A percentile compares a stretch with the other conserved stretches of the same genome.
Evolutionary conservation across 2,329 filamentous ascomycete genomes (phyloP).

Genomic region (Nemania sp.): DNA sequence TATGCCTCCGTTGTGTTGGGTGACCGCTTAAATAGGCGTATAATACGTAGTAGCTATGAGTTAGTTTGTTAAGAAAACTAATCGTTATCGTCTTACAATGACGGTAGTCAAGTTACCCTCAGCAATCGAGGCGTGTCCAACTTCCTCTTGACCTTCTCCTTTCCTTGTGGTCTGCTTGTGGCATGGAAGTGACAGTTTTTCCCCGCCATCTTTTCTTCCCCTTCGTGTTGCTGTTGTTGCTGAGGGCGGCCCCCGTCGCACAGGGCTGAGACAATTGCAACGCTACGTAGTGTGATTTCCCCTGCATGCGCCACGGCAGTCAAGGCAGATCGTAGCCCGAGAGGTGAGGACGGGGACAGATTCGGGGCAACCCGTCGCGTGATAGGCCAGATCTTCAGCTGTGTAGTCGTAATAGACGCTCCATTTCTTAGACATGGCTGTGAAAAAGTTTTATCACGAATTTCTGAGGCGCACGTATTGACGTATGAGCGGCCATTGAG

Average conservation of each 20-base stretch:
- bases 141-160: too few species aligned
- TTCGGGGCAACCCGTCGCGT: not conserved
- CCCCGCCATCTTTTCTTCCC: not conserved
- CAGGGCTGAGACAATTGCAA: constrained; percentile 40
- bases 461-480: not conserved
- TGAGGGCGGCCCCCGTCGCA: constrained; percentile 12
- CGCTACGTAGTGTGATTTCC: constrained; percentile 32
- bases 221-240: not conserved
- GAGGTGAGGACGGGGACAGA: not conserved
- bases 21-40: too few species aligned
- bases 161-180: not conserved
- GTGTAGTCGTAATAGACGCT: constrained; percentile 5
- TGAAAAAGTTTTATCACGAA: not conserved
- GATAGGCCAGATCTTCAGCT: constrained; percentile 10
- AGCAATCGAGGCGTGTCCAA: too few species aligned
- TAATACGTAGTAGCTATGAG: not conserved
- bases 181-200: not conserved
- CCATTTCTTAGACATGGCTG: constrained; percentile 23
- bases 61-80: constrained; percentile 7
- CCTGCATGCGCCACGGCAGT: constrained; percentile 34
- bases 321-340: constrained; percentile 20
- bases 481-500: not conserved
- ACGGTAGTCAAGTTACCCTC: not conserved
- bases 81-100: constrained; percentile 6
- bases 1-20: not conserved